Percentiles rank a stretch among this genome's conserved stretches.
These are phyloP conservation scores for Xylaria grammica DNA, from an alignment of 495 filamentous ascomycete species.

Conservation along the genomic window DNA sequence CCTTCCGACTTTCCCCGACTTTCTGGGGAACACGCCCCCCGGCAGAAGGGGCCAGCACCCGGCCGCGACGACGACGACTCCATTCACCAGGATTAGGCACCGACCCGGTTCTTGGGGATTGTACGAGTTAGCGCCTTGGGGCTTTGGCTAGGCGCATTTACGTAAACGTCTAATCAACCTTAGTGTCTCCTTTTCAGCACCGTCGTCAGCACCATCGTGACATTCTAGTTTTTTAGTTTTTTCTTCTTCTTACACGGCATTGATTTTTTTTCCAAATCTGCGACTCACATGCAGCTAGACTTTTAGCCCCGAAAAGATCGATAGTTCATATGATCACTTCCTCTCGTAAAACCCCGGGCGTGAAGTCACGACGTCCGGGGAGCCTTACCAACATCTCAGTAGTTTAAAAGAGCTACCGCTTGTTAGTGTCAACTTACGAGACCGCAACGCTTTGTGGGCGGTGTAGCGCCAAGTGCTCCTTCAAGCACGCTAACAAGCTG, in stretches of 20 bases:
- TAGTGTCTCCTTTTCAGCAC: conserved; percentile 13
- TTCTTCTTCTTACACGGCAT: no score
- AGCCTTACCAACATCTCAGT: background rate
- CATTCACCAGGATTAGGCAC: background rate
- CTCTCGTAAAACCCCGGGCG: background rate
- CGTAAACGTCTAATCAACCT: background rate
- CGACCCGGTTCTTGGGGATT: conserved; percentile 18
- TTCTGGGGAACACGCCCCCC: conserved; percentile 20
- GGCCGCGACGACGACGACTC: background rate
- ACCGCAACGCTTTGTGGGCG: background rate
- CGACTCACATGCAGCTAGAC: background rate
- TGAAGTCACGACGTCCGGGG: conserved; percentile 7
- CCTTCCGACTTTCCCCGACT: conserved; percentile 21
- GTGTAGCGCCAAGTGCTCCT: conserved; percentile 7
- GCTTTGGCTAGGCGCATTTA: background rate
- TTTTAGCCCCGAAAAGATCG: background rate
- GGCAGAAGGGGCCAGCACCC: no score
- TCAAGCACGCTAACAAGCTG: background rate
- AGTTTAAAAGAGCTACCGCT: no score
- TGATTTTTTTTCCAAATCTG: background rate
- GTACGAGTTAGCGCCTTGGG: conserved; percentile 6
- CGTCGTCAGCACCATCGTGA: conserved; percentile 14
- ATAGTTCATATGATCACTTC: background rate
- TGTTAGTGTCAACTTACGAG: background rate
- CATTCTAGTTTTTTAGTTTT: conserved; percentile 5